Base-by-base conservation (phyloP, 371 early-diverging fungal genomes). In the Mortierella sp. region DNA sequence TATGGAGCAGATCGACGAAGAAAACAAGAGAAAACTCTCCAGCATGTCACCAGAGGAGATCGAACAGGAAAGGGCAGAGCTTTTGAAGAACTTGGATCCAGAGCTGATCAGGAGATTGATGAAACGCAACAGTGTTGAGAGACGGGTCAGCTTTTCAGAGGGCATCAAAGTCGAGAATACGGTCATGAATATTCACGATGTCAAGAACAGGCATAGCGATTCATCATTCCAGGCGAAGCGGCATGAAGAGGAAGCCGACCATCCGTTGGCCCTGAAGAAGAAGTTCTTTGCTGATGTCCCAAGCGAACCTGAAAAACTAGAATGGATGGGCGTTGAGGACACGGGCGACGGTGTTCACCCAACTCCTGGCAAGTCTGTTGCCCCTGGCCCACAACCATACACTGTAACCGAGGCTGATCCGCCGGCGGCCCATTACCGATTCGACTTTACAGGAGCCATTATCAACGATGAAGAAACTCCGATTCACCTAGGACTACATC, bases 401-500 rank as follows among this genome's bases (percentile, higher is more conserved):
- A 68, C 65, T 8, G 66, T 67, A 14, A 67, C 41, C n/a, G 68
- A 68, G 24, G 50, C 62, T 22, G 74, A 67, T 37, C 60, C 67
- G 10, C 52, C 61, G 19, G 71, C 70, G 5, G 71, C 86, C 0
- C 78, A 78, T 14, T 65, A 80, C 24, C 85, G 96, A 31, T 95
- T 95, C 67, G 94, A 92, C 58, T 91, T 96, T 39, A 79, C 88
- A 34, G 97, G 95, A 16, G 67, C 78, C 19, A 74, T 90, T 1
- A 63, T 95, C n/a, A 22, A 43, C 8, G 85, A 83, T 13, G 79
- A 79, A 1, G 83, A 89, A 2, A 71, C 90, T 2, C 91, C 94
- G 2, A 67, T 80, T 0, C 83, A 90, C 59, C 68, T 79, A 1
- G 96, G 94, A 3, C 80, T 96, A 6, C 94, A 95, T 80, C 96